Evolutionary conservation across 306 rosid species (phyloP), one percentile per base, ranked within the genome.

Genomic region (Castanospermum australe): DNA sequence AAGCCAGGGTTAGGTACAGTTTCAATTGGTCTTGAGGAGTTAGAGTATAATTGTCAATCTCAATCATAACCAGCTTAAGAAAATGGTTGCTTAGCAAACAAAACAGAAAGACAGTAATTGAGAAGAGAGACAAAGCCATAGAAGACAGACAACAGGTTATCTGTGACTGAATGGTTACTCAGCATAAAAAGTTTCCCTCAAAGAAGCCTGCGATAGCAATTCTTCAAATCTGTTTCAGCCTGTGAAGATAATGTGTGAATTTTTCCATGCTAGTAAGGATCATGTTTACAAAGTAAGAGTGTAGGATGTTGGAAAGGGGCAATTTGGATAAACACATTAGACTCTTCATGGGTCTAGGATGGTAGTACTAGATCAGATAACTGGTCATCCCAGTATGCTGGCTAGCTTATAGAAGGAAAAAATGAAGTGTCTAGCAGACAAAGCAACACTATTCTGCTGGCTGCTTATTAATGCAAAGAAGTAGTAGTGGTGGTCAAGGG

Each of bases 71-170:
- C 56, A 68, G 59, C 65, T 33, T 50, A 68, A 38, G 24, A 74
- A 69, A 73, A 82, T 69, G 38, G 24, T n/a, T 35, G 67, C 61
- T 41, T 35, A 44, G 70, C 35, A 51, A 59, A 6, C 17, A 73
- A 25, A 33, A 36, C n/a, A 18, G 1, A 41, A 17, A 2, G 41
- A 51, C 51, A 17, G 54, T 41, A 35, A 50, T 21, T n/a, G 32
- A 13, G 55, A 11, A 21, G 21, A 57, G 63, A 77, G 32, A 78
- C 52, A 51, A 24, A 32, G 52, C 18, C 35, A 55, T 41, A 17
- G 11, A 61, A 24, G 41, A 55, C 30, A 36, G 25, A 65, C 15
- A 6, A 59, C 11, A 57, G 2, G 59, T 41, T 55, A 73, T 57
- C 20, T 75, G 44, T 30, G 33, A 75, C 10, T 38, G 12, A 17